Evolutionary conservation across 208 protist species (phyloP), one percentile per base, ranked within the genome.

Genomic region (Trypanosoma lewisi): DNA sequence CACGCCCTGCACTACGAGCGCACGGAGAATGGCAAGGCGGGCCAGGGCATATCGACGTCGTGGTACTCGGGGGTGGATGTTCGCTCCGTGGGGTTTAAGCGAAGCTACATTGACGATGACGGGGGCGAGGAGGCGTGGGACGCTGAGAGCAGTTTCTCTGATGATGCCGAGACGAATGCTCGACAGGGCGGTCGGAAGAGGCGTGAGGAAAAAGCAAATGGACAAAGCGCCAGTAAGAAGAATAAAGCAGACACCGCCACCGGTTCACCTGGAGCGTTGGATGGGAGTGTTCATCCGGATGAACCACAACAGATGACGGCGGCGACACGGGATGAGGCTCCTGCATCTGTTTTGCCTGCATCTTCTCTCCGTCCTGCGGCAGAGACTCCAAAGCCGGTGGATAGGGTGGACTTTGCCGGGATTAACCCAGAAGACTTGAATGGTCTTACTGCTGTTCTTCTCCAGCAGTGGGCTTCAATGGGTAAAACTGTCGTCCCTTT

Each of bases 401-500:
- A 17, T 28, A 19, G 2, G 27, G 33, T 54, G 28, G 59, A 67
- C 21, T 39, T 61, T 28, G 45, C 70, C 7, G 49, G 36, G n/a
- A 37, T 63, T 12, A 37, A 67, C 8, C 19, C 16, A 27, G 44
- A 47, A 16, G 60, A 61, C 37, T 47, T 73, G 4, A n/a, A 54
- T 14, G 56, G 60, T 23, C 42, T 73, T 23, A 74, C 67, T 12
- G 63, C 59, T 1, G 30, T 49, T 14, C 34, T 75, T 2, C 36
- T 82, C 31, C 56, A 68, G 25, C 70, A 72, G 39, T 66, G 75
- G 68, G 34, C 41, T 36, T 48, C 51, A 2, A 45, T 62, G 30
- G 72, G 63, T 2, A 73, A 79, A n/a, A 45, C 47, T n/a, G 53
- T 36, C 21, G 58, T 67, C 11, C 48, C 85, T 2, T 73, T 89